Evolutionary conservation across 306 rosid species (phyloP).

Genomic region (Prunus salicina): DNA sequence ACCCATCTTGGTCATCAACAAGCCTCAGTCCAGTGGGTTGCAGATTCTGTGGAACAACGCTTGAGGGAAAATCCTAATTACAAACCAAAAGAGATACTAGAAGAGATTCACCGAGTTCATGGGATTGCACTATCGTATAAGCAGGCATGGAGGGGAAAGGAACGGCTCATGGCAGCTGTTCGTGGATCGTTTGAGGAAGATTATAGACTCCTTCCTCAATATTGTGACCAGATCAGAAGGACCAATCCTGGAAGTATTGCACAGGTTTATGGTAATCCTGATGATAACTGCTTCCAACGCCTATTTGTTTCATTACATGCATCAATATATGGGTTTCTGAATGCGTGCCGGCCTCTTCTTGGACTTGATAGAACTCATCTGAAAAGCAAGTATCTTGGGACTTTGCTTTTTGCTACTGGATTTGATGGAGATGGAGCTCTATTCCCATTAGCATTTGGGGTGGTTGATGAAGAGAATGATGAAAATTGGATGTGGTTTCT

Average conservation of each 20-base stretch:
- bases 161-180: conserved; percentile 51
- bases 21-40: conserved; percentile 63
- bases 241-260: conserved; percentile 54
- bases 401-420: conserved; percentile 51
- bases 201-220: conserved; percentile 50
- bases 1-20: conserved; percentile 57
- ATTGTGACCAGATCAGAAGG: conserved; percentile 48
- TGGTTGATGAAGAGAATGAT: conserved; percentile 53
- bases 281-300: conserved; percentile 46
- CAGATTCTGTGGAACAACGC: conserved; percentile 45
- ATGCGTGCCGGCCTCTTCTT: conserved; percentile 55
- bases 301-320: conserved; percentile 52
- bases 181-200: conserved; percentile 59
- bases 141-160: conserved; percentile 58
- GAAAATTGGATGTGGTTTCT: conserved; percentile 64
- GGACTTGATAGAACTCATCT: conserved; percentile 46
- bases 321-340: conserved; percentile 48
- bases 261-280: conserved; percentile 40
- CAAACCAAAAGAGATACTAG: conserved; percentile 53
- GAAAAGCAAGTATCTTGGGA: conserved; percentile 57
- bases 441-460: conserved; percentile 54
- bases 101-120: conserved; percentile 54
- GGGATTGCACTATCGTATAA: conserved; percentile 50
- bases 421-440: conserved; percentile 54
- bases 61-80: conserved; percentile 47